Evolutionary conservation across 768 basidiomycete genomes (phyloP), one percentile per base, ranked within the genome.

Genomic region (Rhodotorula sphaerocarpa): DNA sequence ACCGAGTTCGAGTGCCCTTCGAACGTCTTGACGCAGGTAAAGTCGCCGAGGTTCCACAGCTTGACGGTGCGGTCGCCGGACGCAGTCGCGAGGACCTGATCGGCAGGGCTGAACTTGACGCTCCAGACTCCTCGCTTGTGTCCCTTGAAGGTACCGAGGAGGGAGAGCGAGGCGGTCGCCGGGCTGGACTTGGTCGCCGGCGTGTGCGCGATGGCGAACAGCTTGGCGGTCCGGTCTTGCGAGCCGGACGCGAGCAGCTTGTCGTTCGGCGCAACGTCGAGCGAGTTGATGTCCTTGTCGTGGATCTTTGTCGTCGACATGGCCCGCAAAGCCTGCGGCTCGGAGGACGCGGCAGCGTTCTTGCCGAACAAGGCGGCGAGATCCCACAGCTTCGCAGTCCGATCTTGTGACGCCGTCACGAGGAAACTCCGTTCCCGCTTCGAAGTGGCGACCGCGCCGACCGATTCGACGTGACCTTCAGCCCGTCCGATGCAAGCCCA

Each of bases 331-430:
- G 57, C 21, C 52, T 23, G 76, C 10, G 63, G 52, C 66, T 47
- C 66, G 16, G 50, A 59, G n/a, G 57, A 69, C 42, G 70, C 59
- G 30, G 69, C 72, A 1, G 7, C 50, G 34, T 36, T 33, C 10
- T 34, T 20, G 30, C 67, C 66, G n/a, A 77, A 53, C 1, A 77
- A 56, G 14, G 65, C 48, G 16, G 74, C 66, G n/a, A 97, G 74
- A 75, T 97, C 90, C 95, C 95, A 99, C 84, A 97, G 86, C 76
- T 99, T 99, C 74, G 96, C 87, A 6, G 95, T 97, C 46, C 89
- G 83, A 75, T 99, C 95, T 75, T 97, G 93, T 73, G 87, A 89
- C 36, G 93, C 95, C 20, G 91, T 95, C 74, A 96, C 87, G 80
- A 92, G 79, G 77, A 95, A 93, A 44, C 31, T 34, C 30, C 77